Percentiles rank a stretch among this genome's conserved stretches.
Evolutionary conservation across 1,284 basidiomycete genomes (phyloP).

Genomic region (Neonothopanus nambi): DNA sequence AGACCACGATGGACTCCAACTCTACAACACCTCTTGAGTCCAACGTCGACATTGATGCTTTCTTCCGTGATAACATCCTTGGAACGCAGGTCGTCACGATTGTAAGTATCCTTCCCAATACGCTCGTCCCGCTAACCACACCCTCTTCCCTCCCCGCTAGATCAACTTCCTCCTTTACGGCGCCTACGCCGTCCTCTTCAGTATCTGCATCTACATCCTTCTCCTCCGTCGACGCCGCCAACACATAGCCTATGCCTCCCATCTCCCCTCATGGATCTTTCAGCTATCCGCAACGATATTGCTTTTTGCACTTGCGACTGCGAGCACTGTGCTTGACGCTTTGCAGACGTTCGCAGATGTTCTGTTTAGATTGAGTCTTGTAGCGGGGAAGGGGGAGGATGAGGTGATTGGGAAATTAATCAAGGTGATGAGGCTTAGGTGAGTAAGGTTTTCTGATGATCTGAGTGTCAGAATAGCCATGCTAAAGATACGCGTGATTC

Average conservation of each 20-base stretch:
- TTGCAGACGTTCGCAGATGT: neutral
- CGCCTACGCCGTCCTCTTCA: neutral
- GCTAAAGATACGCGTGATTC: too few species aligned
- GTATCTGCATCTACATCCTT: constrained; percentile 2
- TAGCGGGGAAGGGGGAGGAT: neutral
- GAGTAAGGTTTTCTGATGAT: too few species aligned
- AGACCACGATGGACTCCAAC: constrained; percentile 16
- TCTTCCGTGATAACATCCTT: neutral
- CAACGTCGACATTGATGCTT: constrained; percentile 40
- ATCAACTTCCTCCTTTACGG: neutral
- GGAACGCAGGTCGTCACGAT: too few species aligned
- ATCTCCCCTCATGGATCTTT: neutral
- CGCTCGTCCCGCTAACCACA: too few species aligned
- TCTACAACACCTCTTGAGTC: constrained; percentile 29
- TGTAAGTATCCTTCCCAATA: too few species aligned
- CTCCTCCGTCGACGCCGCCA: neutral
- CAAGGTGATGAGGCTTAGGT: too few species aligned
- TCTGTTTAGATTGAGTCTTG: neutral
- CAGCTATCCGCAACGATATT: neutral
- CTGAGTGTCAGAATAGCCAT: too few species aligned
- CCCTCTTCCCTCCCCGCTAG: constrained; percentile 39
- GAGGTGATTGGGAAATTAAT: too few species aligned
- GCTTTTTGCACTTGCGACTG: neutral
- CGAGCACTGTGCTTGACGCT: neutral
- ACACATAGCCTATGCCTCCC: neutral